Conservation (phyloP, 371 early-diverging fungal species). For the Syncephalis plumigaleata region DNA sequence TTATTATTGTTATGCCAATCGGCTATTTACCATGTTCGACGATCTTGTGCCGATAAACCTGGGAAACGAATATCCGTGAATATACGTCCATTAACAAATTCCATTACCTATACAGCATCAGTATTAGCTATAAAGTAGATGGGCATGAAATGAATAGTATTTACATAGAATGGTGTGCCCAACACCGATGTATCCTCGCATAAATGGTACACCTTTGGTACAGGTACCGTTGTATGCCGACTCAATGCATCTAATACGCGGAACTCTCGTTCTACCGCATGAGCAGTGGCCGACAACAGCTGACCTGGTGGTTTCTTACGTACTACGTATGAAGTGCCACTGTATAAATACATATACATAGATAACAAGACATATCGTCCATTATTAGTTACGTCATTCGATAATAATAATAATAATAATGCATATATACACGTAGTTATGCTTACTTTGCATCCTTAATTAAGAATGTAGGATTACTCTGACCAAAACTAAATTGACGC, state of each 20-base stretch:
- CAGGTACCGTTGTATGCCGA: slow-evolving; percentile 56
- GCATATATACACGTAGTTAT: slow-evolving; percentile 5
- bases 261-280: slow-evolving; percentile 86
- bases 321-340: slow-evolving; percentile 34
- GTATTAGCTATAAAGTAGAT: no score
- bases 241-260: slow-evolving; percentile 59
- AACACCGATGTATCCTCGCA: slow-evolving; percentile 62
- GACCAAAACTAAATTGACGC: slow-evolving; percentile 74
- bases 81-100: slow-evolving; percentile 77
- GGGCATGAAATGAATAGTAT: slow-evolving; percentile 3
- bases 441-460: slow-evolving; percentile 45
- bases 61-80: slow-evolving; percentile 44
- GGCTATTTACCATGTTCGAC: slow-evolving; percentile 25
- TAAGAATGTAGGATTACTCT: slow-evolving; percentile 83
- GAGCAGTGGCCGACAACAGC: slow-evolving; percentile 67
- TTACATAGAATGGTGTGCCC: slow-evolving; percentile 83
- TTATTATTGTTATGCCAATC: neutral
- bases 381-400: neutral
- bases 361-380: no score
- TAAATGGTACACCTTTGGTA: slow-evolving; percentile 67
- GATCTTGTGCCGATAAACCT: slow-evolving; percentile 29
- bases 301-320: slow-evolving; percentile 86
- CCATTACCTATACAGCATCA: slow-evolving; percentile 43
- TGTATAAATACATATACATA: neutral
- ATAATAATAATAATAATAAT: slow-evolving; percentile 6